phyloP scores from a whole-genome alignment of 73 alveolate genomes.

The Effrenium voratum region DNA sequence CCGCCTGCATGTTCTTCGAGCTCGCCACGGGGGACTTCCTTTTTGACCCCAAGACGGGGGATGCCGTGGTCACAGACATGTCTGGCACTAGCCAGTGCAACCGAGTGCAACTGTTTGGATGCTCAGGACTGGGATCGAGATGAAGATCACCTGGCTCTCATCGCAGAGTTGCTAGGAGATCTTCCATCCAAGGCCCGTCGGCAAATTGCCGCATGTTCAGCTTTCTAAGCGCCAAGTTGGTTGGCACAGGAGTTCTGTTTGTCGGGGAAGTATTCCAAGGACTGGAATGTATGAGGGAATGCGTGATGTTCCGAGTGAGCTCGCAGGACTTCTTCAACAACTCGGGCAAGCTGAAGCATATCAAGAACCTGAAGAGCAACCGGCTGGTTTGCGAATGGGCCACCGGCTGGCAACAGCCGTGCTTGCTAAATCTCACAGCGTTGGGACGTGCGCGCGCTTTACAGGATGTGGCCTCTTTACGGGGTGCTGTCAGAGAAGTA shows the following conservation, averaged over 20 bases:
- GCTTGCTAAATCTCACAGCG: background rate
- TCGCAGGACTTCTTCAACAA: conserved; percentile 65
- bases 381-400: too few relatives aligned
- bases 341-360: conserved; percentile 76
- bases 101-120: background rate
- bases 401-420: background rate
- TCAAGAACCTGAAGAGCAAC: conserved; percentile 64
- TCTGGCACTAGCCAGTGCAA: background rate
- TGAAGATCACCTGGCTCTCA: conserved; percentile 83
- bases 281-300: background rate
- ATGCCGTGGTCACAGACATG: background rate
- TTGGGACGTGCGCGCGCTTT: background rate
- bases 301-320: background rate
- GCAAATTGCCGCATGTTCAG: background rate
- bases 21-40: conserved; percentile 98
- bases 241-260: conserved; percentile 33
- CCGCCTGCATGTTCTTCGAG: conserved; percentile 98
- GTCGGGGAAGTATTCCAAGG: conserved; percentile 83
- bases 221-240: background rate
- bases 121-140: conserved; percentile 18
- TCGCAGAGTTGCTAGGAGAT: conserved; percentile 77
- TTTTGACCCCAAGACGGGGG: conserved; percentile 97
- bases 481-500: conserved; percentile 64
- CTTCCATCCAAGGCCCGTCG: conserved; percentile 54
- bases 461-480: conserved; percentile 84